Conservation (phyloP, 2,329 filamentous ascomycete genomes). For the Pleomassaria siparia region DNA sequence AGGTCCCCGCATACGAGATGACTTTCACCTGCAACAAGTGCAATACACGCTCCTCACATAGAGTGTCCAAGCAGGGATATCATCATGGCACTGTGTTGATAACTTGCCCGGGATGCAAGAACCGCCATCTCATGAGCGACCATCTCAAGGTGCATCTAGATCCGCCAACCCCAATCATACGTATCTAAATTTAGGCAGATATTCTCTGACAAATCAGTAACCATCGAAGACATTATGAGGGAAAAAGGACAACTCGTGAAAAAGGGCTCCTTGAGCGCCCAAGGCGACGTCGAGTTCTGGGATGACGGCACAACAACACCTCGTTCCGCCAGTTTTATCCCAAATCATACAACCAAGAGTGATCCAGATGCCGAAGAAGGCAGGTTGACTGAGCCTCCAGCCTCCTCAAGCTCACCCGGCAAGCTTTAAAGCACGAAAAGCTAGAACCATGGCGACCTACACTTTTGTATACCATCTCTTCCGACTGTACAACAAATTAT, state of each 20-base stretch:
- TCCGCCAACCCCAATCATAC: not conserved
- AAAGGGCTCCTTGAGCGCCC: slow-evolving; percentile 68
- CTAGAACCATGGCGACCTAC: no score
- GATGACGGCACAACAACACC: slow-evolving; percentile 62
- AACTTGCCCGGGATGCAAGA: slow-evolving; percentile 81
- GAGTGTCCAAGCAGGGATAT: slow-evolving; percentile 91
- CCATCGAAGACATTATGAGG: slow-evolving; percentile 74
- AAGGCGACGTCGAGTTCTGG: slow-evolving; percentile 93
- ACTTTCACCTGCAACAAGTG: slow-evolving; percentile 94
- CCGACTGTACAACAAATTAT: no score
- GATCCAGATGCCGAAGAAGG: slow-evolving; percentile 14
- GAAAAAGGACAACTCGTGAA: slow-evolving; percentile 75
- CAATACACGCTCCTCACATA: slow-evolving; percentile 75
- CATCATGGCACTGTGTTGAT: slow-evolving; percentile 88
- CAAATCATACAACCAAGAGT: slow-evolving; percentile 24
- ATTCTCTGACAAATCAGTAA: slow-evolving; percentile 70
- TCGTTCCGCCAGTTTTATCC: slow-evolving; percentile 37
- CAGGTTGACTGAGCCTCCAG: slow-evolving; percentile 13
- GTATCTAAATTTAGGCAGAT: slow-evolving; percentile 49
- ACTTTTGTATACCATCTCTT: no score
- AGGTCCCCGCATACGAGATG: slow-evolving; percentile 75
- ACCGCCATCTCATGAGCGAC: slow-evolving; percentile 88
- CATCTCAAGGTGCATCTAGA: slow-evolving; percentile 63
- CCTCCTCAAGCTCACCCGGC: not conserved
- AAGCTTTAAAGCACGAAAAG: no score